phyloP scores from a whole-genome alignment of 192 early-diverging fungal genomes.

The Entomortierella lignicola region DNA sequence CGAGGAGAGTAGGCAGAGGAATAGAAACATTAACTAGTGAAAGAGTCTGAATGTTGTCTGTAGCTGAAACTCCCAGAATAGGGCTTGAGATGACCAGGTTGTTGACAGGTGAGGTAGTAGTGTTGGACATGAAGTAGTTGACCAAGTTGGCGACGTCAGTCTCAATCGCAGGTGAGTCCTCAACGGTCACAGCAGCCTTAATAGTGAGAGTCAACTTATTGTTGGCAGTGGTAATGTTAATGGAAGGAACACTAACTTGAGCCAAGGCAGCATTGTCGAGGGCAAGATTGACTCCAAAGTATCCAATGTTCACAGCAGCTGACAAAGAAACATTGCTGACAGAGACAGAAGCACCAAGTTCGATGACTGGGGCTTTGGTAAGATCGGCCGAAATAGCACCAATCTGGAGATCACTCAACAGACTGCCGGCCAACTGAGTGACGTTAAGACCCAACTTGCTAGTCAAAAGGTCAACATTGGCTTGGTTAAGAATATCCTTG shows the following conservation, averaged over 20 bases:
- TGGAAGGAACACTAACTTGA: slow-evolving; percentile 45
- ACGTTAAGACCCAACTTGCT: slow-evolving; percentile 26
- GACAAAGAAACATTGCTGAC: slow-evolving; percentile 41
- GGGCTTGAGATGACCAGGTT: slow-evolving; percentile 41
- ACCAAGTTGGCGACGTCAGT: slow-evolving; percentile 40
- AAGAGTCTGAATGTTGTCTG: slow-evolving; percentile 49
- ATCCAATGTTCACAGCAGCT: slow-evolving; percentile 51
- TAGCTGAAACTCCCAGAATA: slow-evolving; percentile 32
- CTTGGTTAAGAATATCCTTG: slow-evolving; percentile 35
- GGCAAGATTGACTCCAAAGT: slow-evolving; percentile 49
- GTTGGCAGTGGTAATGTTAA: slow-evolving; percentile 45
- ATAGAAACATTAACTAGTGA: slow-evolving; percentile 29
- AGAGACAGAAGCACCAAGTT: slow-evolving; percentile 36
- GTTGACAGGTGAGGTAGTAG: slow-evolving; percentile 33
- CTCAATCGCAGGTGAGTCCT: slow-evolving; percentile 42
- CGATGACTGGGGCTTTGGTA: slow-evolving; percentile 47
- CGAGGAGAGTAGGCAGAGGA: slow-evolving; percentile 14
- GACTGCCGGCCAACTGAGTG: slow-evolving; percentile 12
- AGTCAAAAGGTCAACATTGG: slow-evolving; percentile 25
- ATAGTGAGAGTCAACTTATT: slow-evolving; percentile 40
- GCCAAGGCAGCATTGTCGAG: slow-evolving; percentile 36
- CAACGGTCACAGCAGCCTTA: slow-evolving; percentile 33
- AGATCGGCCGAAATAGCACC: slow-evolving; percentile 38
- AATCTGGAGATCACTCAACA: slow-evolving; percentile 35
- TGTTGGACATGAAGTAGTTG: slow-evolving; percentile 46